Evolutionary conservation across 306 rosid genomes (phyloP).

Genomic region (Herpetospermum pedunculosum): DNA sequence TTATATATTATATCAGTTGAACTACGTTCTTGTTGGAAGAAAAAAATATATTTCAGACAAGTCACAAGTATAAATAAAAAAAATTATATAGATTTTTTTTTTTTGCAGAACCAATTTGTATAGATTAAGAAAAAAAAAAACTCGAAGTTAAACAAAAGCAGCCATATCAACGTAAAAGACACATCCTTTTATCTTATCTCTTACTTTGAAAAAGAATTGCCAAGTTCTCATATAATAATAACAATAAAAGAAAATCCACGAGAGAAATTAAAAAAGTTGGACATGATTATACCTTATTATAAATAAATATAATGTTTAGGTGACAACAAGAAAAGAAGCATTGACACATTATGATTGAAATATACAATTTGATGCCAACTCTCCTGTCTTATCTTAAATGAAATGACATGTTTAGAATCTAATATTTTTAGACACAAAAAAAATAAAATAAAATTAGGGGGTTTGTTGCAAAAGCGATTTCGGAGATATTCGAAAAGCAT

Average conservation of each 20-base stretch:
- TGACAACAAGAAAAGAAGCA: background rate
- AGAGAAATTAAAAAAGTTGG: background rate
- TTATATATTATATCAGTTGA: too few relatives aligned
- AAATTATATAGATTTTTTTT: too few relatives aligned
- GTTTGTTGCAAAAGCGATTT: background rate
- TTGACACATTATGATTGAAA: background rate
- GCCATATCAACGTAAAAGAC: too few relatives aligned
- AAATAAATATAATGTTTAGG: background rate
- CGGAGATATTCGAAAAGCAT: background rate
- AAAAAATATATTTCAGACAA: too few relatives aligned
- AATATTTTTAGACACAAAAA: background rate
- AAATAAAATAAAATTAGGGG: too few relatives aligned
- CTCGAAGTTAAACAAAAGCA: too few relatives aligned
- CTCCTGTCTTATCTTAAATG: background rate
- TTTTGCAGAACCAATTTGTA: too few relatives aligned
- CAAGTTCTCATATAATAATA: background rate
- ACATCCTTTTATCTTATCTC: too few relatives aligned
- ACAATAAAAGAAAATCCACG: background rate
- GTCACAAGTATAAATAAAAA: too few relatives aligned
- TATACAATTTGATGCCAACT: background rate
- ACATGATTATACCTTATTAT: background rate
- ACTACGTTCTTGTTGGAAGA: too few relatives aligned
- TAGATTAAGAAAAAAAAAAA: too few relatives aligned
- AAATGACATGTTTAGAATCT: background rate
- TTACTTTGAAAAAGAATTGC: background rate